Conservation (phyloP, 2,329 filamentous ascomycete species). For the Cryphonectria carpinicola region DNA sequence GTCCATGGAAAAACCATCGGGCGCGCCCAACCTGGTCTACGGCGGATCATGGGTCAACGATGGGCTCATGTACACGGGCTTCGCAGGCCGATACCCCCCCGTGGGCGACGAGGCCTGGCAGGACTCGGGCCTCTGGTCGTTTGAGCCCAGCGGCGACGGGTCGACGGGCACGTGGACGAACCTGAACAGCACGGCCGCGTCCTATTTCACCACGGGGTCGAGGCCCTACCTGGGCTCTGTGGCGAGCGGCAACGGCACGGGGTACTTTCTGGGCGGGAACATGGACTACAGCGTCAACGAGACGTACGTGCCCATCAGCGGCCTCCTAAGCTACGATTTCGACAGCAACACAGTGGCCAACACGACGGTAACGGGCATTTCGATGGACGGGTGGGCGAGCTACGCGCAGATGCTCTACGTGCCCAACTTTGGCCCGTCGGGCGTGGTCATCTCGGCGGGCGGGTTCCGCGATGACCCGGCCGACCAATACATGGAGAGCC, state of each 20-base stretch:
- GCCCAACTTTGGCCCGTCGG: conserved; percentile 22
- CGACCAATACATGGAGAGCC: conserved; percentile 19
- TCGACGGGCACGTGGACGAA: conserved; percentile 21
- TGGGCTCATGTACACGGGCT: conserved; percentile 19
- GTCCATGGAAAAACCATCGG: conserved; percentile 16
- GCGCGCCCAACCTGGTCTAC: conserved; percentile 12
- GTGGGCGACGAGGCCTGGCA: conserved; percentile 12
- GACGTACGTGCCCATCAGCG: conserved; percentile 13
- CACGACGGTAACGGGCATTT: conserved; percentile 13
- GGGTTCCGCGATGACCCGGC: not conserved
- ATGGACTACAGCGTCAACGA: conserved; percentile 7
- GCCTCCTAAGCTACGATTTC: conserved; percentile 23
- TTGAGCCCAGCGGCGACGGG: conserved; percentile 18
- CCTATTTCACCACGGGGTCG: conserved; percentile 6
- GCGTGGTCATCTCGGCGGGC: conserved; percentile 17
- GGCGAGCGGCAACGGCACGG: conserved; percentile 22
- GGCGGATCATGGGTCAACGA: conserved; percentile 17
- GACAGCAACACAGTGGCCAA: conserved; percentile 14
- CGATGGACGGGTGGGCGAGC: conserved; percentile 7
- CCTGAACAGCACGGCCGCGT: conserved; percentile 15
- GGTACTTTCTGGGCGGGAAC: conserved; percentile 21
- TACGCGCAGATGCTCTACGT: conserved; percentile 18
- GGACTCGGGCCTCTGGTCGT: conserved; percentile 21
- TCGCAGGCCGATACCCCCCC: conserved; percentile 9
- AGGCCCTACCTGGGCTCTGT: conserved; percentile 13